Conservation (phyloP, 345 rosid genomes). For the Cochlearia excelsa region DNA sequence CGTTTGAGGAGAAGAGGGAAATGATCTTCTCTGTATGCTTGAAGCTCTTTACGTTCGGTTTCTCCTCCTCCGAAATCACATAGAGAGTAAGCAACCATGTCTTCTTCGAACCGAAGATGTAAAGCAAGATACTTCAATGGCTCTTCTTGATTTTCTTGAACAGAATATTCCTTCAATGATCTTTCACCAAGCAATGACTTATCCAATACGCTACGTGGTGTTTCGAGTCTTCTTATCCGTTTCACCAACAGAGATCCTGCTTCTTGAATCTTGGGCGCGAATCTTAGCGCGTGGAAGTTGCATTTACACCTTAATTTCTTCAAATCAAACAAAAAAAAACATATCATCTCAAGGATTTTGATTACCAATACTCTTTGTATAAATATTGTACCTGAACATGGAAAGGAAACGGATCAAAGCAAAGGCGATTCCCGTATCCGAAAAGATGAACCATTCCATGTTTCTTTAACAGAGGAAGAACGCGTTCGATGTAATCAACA, state of each 20-base stretch:
- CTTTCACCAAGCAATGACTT: constrained; percentile 57
- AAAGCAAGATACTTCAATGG: constrained; percentile 66
- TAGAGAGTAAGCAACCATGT: constrained; percentile 91
- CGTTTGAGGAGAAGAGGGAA: constrained; percentile 78
- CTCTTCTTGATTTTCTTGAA: constrained; percentile 30
- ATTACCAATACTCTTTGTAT: not conserved
- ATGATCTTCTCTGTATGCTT: constrained; percentile 71
- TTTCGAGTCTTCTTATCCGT: constrained; percentile 60
- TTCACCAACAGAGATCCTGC: constrained; percentile 58
- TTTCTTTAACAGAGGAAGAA: constrained; percentile 55
- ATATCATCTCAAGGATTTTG: constrained; percentile 2
- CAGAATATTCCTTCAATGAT: constrained; percentile 36
- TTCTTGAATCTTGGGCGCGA: constrained; percentile 68
- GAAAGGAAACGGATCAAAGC: constrained; percentile 78
- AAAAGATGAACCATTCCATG: constrained; percentile 77
- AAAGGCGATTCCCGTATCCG: constrained; percentile 88
- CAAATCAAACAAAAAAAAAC: constrained; percentile 9
- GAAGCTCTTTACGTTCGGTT: constrained; percentile 67
- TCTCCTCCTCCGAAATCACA: constrained; percentile 90
- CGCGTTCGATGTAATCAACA: constrained; percentile 50
- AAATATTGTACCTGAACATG: constrained; percentile 59
- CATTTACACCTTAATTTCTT: constrained; percentile 92
- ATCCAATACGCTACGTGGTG: constrained; percentile 46
- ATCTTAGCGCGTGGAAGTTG: constrained; percentile 83
- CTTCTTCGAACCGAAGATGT: constrained; percentile 89